Base-by-base conservation (phyloP, 2,329 filamentous ascomycete species). In the Penicillium sp. region DNA sequence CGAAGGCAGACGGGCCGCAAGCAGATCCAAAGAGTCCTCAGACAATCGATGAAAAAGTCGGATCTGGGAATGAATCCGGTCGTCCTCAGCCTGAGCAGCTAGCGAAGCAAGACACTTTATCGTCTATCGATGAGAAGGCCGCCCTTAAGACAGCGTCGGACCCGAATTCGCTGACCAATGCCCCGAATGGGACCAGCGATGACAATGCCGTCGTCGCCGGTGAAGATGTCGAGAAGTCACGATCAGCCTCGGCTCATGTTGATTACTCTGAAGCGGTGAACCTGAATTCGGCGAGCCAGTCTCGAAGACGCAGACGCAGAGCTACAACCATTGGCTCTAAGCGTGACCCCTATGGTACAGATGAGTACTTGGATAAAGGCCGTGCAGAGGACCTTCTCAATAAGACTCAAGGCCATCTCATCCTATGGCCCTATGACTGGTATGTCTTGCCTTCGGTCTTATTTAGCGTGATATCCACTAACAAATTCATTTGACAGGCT, bases 401-500 rank as follows among this genome's bases (percentile, higher is more conserved):
- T 59, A 77, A 94, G 76, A 83, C 94, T 26, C 93, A 97, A 72
- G 94, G 94, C 1, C 86, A 92, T 70, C 73, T 99, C 48, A 92
- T 99, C 26, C 78, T 90, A 60, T 99, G 95, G 79, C 94, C 94
- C 6, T 96, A 97, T 73, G 91, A 99, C 67, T 99, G 95, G 84
- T 83, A 71, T 62, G 78, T 54, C 38, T 23, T 34, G 4, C 26
- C 14, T 47, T 19, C 27, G 40, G 5, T 45, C 16, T 14, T 3
- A 42, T 39, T 19, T 23, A 44, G 34, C 14, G 27, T 27, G 27
- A 29, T 39, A 16, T 27, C 13, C 61, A 52, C 58, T 66, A 29
- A 62, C 55, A 11, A 16, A 47, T 27, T 10, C 32, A 29, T 27
- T 11, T 14, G 18, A 18, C 47, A 82, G 80, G 91, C 83, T 96